A percentile compares a stretch with the other conserved stretches of the same genome.
Evolutionary conservation across 306 rosid genomes (phyloP).

Genomic region (Prunus mira): DNA sequence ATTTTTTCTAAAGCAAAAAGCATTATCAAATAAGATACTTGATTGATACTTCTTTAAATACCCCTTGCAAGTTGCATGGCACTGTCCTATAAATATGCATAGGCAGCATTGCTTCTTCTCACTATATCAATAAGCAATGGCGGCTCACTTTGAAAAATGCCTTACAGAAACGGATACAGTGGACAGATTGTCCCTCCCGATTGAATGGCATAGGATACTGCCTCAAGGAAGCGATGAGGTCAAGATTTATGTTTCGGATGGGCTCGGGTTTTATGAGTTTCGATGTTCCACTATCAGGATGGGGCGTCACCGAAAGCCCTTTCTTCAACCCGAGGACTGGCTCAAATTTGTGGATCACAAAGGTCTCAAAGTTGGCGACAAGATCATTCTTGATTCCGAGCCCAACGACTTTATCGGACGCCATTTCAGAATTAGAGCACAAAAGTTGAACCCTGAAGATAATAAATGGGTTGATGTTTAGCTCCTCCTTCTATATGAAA

Average conservation of each 20-base stretch:
- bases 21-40: no score
- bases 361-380: neutral
- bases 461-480: constrained; percentile 1
- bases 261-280: neutral
- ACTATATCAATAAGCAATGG: neutral
- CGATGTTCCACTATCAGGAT: neutral
- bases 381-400: neutral
- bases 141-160: neutral
- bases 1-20: no score
- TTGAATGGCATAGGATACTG: neutral
- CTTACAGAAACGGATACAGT: neutral
- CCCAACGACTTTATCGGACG: neutral
- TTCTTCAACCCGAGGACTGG: neutral
- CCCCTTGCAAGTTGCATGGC: no score
- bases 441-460: neutral
- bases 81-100: no score
- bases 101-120: no score
- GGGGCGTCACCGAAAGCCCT: neutral
- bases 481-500: no score
- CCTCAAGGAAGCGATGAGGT: neutral
- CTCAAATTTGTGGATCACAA: neutral
- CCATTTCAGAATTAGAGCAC: neutral
- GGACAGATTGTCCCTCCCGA: neutral
- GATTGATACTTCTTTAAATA: no score
- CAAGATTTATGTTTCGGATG: neutral